Conservation (phyloP, 2,329 filamentous ascomycete genomes). For the Aspergillus phoenicis region DNA sequence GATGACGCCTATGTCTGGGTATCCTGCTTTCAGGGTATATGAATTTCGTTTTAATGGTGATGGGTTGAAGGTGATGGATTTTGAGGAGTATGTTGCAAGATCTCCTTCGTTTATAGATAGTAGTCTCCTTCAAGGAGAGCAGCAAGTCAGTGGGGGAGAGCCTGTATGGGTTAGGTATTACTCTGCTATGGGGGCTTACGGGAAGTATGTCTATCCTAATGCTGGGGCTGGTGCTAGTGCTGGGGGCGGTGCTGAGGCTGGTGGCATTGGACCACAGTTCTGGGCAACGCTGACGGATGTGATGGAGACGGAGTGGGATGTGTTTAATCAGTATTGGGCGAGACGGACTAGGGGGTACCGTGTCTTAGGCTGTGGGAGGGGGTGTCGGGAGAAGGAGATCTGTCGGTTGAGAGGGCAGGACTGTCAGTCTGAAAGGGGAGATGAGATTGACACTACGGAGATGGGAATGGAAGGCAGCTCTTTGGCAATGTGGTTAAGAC, state of each 20-base stretch:
- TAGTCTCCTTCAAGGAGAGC: too few species aligned
- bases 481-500: background rate
- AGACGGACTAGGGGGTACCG: constrained; percentile 54
- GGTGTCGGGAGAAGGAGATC: constrained; percentile 52
- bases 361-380: constrained; percentile 44
- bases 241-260: too few species aligned
- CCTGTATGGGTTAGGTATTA: too few species aligned
- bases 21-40: constrained; percentile 62
- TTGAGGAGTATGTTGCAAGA: background rate
- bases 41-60: constrained; percentile 43
- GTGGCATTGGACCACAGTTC: constrained; percentile 40
- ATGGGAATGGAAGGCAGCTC: background rate
- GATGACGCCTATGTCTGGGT: constrained; percentile 58
- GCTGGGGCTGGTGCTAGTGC: too few species aligned
- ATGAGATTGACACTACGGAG: background rate
- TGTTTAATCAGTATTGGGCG: constrained; percentile 53
- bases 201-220: too few species aligned
- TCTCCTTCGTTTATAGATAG: too few species aligned
- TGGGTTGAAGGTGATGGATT: background rate
- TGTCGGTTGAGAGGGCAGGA: constrained; percentile 35
- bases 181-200: too few species aligned
- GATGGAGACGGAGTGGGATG: constrained; percentile 47
- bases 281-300: constrained; percentile 60
- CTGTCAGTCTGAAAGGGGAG: background rate
- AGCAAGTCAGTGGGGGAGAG: too few species aligned